Evolutionary conservation across 2,329 filamentous ascomycete species (phyloP).

Genomic region (Talaromyces marneffei): DNA sequence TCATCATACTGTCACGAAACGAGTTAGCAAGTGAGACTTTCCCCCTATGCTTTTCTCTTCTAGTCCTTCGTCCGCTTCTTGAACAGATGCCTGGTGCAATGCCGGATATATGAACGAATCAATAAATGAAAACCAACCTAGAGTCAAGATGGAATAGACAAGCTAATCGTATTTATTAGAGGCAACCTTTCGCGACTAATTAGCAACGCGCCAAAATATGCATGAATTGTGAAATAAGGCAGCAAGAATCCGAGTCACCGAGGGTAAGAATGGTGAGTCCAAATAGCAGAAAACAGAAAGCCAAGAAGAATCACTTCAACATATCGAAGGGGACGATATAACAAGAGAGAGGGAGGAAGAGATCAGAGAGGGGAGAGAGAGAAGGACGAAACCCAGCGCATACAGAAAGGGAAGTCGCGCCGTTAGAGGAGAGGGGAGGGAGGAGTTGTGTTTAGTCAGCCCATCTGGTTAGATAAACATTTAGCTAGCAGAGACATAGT

Average conservation of each 20-base stretch:
- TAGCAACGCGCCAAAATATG: not conserved
- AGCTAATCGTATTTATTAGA: not conserved
- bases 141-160: not conserved
- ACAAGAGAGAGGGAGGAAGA: not conserved
- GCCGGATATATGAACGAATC: not conserved
- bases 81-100: not conserved
- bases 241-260: not conserved
- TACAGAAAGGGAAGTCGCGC: conserved; percentile 1
- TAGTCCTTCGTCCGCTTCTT: not conserved
- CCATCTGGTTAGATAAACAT: not conserved
- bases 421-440: not conserved
- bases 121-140: not conserved
- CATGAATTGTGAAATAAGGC: not conserved
- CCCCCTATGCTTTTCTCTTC: not conserved
- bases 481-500: not conserved
- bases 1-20: not conserved
- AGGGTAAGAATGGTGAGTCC: not conserved
- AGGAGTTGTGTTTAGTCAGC: not conserved
- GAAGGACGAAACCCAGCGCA: not conserved
- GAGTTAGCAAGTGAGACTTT: not conserved
- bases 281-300: not conserved
- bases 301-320: not conserved
- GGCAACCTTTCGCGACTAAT: not conserved
- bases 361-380: not conserved
- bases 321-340: not conserved